Evolutionary conservation across 1,284 basidiomycete species (phyloP).

Genomic region (Ceratobasidium theobromae): DNA sequence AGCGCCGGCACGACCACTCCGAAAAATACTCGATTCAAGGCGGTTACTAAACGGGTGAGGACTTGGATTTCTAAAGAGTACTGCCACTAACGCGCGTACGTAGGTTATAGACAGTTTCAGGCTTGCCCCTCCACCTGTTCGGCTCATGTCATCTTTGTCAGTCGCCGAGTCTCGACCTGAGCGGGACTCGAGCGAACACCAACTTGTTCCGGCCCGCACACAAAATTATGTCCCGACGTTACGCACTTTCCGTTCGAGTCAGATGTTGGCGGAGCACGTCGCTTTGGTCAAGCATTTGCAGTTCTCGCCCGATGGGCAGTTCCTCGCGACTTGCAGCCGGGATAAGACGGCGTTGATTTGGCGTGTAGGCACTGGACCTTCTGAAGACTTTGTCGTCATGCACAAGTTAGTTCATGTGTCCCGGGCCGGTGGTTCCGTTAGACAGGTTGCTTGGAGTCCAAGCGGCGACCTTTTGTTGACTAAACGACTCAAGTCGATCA

Average conservation of each 20-base stretch:
- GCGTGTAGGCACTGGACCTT: neutral
- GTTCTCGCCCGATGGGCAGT: constrained; percentile 24
- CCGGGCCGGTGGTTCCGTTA: constrained; percentile 2
- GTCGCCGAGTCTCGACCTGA: neutral
- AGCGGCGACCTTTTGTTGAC: constrained; percentile 8
- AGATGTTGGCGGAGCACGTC: neutral
- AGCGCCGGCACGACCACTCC: neutral
- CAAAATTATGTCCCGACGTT: constrained; percentile 1
- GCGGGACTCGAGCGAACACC: constrained; percentile 7
- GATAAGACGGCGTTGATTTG: constrained; percentile 21
- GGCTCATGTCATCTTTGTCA: constrained; percentile 1
- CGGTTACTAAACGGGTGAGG: constrained; percentile 6
- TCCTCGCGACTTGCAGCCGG: constrained; percentile 11
- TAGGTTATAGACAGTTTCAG: constrained; percentile 3
- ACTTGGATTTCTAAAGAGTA: neutral
- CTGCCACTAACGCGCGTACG: neutral
- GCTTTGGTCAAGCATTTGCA: constrained; percentile 22
- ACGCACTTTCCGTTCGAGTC: neutral
- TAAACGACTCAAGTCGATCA: neutral
- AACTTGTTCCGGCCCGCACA: neutral
- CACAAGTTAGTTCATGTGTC: neutral
- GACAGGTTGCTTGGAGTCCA: constrained; percentile 26
- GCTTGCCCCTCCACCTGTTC: neutral
- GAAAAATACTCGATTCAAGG: neutral
- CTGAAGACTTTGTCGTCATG: neutral